Base-by-base conservation (phyloP, 805 yeast genomes). In the Pichia membranifaciens region DNA sequence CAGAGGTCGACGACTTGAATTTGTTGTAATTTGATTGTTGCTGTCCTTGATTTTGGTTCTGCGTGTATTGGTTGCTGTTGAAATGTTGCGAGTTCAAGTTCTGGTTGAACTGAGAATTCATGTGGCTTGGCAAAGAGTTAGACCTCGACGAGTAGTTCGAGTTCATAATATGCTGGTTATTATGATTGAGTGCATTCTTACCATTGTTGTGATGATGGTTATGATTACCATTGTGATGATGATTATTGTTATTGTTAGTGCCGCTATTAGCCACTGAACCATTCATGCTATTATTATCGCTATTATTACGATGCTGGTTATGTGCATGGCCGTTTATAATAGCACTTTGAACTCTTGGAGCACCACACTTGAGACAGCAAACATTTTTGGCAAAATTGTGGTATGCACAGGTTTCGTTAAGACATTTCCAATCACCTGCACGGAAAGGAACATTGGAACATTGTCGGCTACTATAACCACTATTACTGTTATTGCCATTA, bases 351-450 rank as follows among this genome's bases (percentile, higher is more conserved):
- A 59, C 64, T 28, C 84, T 78, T 39, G 90, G 82, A 1, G 87
- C 84, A 4, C 96, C 95, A 68, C 97, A 89, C 62, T 91, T 82
- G 61, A 89, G 73, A 62, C 97, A 89, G 49, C 82, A 80, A 48
- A 87, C 72, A 64, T 89, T 89, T 60, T 89, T 89, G 3, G 96
- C 96, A 72, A 89, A 89, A 64, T 89, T 89, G 65, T 89, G 96
- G 64, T 90, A 90, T 31, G 81, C 74, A 64, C 96, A 90, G 22
- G 77, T 71, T 47, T 84, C 90, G 53, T 77, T 80, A 23, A 78
- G 72, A 70, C 96, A 90, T 65, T 88, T 89, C 96, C 96, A 90
- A 67, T 89, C 97, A 44, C 96, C 96, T 3, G 96, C 96, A 57
- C 97, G 76, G 67, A 90, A 90, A 28, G 96, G 96, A n/a, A 90